Conservation (phyloP, 805 yeast genomes). For the Metschnikowia kofuensis region DNA sequence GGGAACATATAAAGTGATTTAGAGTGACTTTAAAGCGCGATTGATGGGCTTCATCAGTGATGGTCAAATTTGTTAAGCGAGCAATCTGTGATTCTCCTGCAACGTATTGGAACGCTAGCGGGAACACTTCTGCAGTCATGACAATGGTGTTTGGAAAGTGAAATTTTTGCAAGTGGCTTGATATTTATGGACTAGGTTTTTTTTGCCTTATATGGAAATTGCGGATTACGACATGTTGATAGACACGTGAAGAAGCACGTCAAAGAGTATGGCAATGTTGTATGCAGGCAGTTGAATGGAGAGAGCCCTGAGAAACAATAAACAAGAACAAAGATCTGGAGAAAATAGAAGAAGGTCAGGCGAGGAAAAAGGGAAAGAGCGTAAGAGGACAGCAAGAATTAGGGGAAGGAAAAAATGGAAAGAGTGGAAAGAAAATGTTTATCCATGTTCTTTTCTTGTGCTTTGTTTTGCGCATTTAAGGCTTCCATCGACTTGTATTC, state of each 20-base stretch:
- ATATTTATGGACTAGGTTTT: neutral
- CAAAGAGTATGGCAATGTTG: neutral
- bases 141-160: neutral
- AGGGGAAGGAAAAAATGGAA: too few relatives aligned
- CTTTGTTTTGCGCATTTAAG: too few relatives aligned
- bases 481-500: too few relatives aligned
- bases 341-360: too few relatives aligned
- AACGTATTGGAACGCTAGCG: conserved; percentile 28
- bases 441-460: too few relatives aligned
- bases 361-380: too few relatives aligned
- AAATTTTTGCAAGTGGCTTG: neutral
- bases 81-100: conserved; percentile 15
- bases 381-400: too few relatives aligned
- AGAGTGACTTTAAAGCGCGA: conserved; percentile 22
- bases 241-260: neutral
- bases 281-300: neutral
- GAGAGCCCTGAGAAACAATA: too few relatives aligned
- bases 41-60: conserved; percentile 28
- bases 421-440: too few relatives aligned
- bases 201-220: neutral
- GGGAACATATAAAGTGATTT: conserved; percentile 20
- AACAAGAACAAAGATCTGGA: too few relatives aligned
- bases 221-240: too few relatives aligned
- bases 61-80: conserved; percentile 21
- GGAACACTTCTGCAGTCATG: conserved; percentile 16